These are phyloP conservation scores for Claviceps maximensis DNA, from an alignment of 2,329 filamentous ascomycete species.

Conservation along the genomic window DNA sequence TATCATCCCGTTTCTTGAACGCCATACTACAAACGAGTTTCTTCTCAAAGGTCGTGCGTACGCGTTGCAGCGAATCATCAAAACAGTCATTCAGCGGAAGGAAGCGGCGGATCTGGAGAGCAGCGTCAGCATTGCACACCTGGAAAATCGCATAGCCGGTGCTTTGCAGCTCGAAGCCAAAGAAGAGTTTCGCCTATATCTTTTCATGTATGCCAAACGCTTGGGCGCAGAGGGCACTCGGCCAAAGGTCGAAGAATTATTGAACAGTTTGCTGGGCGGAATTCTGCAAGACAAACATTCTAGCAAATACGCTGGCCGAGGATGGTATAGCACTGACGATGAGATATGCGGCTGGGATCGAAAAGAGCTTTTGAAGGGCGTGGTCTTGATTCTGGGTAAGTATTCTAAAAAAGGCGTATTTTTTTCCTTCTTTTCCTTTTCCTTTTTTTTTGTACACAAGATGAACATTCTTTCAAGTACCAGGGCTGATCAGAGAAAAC, in stretches of 20 bases:
- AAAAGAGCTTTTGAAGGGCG: constrained; percentile 75
- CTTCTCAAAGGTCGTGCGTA: constrained; percentile 85
- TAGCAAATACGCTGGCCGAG: constrained; percentile 32
- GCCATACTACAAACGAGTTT: constrained; percentile 88
- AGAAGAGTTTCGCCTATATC: constrained; percentile 86
- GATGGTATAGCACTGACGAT: constrained; percentile 54
- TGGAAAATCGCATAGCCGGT: constrained; percentile 88
- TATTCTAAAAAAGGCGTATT: constrained; percentile 10
- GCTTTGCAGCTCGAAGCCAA: constrained; percentile 71
- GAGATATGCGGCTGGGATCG: constrained; percentile 84
- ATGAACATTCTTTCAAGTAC: constrained; percentile 12
- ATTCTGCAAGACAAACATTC: constrained; percentile 44
- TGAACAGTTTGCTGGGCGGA: constrained; percentile 69
- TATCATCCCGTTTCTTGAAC: constrained; percentile 83
- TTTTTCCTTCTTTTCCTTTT: background rate
- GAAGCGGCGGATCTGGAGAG: constrained; percentile 89
- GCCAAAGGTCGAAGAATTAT: constrained; percentile 82
- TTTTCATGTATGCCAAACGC: constrained; percentile 97
- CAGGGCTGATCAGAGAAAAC: background rate
- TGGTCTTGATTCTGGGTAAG: constrained; percentile 84
- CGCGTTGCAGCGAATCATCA: constrained; percentile 82
- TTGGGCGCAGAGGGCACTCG: constrained; percentile 80
- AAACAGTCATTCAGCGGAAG: constrained; percentile 73
- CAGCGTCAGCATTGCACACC: constrained; percentile 79
- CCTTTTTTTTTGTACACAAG: background rate